These are phyloP conservation scores for Fusarium sp. DNA, from an alignment of 2,329 filamentous ascomycete species.

Conservation along the genomic window DNA sequence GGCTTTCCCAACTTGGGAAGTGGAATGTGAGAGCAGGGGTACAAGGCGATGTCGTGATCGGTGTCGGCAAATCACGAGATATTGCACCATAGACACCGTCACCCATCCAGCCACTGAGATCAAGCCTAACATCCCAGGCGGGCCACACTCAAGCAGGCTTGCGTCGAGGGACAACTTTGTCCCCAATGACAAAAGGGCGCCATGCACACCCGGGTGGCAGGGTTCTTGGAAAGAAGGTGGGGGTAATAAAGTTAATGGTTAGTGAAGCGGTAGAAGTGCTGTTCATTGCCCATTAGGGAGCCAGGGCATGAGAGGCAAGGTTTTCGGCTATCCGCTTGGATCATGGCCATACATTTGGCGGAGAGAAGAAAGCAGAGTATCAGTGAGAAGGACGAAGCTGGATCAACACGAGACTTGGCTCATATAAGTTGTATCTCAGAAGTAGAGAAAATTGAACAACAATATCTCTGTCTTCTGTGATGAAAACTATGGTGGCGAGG, in stretches of 20 bases:
- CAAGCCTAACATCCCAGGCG: conserved; percentile 34
- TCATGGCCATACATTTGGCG: conserved; percentile 21
- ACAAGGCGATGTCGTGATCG: conserved; percentile 49
- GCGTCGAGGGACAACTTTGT: conserved; percentile 43
- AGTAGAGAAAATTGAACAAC: neutral
- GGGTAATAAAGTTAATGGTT: conserved; percentile 21
- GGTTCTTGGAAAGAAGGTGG: conserved; percentile 37
- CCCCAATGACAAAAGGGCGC: conserved; percentile 39
- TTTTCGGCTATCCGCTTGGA: conserved; percentile 43
- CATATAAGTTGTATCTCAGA: conserved; percentile 3
- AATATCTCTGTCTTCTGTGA: conserved; percentile 12
- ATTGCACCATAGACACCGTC: conserved; percentile 72
- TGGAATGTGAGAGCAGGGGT: conserved; percentile 44
- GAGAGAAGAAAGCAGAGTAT: conserved; percentile 15
- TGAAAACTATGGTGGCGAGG: conserved; percentile 6
- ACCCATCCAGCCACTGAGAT: conserved; percentile 54
- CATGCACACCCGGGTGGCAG: conserved; percentile 36
- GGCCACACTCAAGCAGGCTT: conserved; percentile 45
- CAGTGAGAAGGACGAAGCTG: conserved; percentile 9
- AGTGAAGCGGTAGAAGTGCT: conserved; percentile 29
- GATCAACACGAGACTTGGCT: conserved; percentile 2
- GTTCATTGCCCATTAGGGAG: conserved; percentile 29
- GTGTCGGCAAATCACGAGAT: conserved; percentile 67
- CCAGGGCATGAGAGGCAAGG: conserved; percentile 28
- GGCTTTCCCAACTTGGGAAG: conserved; percentile 49